A percentile compares a stretch with the other conserved stretches of the same genome.
These are phyloP conservation scores for Pinus taeda DNA, from an alignment of 75 land plant genomes.

Conservation along the genomic window DNA sequence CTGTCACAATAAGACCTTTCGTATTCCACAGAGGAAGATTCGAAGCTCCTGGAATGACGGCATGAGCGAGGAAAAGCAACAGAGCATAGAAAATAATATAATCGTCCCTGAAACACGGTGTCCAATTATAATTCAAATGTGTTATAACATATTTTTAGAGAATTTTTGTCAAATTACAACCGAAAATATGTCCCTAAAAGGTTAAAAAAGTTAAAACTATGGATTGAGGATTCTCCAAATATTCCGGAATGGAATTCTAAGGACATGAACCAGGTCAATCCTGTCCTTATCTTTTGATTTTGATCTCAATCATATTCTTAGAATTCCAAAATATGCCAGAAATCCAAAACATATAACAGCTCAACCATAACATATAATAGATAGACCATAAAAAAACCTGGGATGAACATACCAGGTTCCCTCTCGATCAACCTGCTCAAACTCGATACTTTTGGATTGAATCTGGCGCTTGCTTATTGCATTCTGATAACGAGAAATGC, in stretches of 20 bases:
- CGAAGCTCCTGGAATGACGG: conserved; percentile 1
- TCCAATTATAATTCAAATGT: too few relatives aligned
- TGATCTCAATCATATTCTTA: too few relatives aligned
- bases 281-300: too few relatives aligned
- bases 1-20: conserved; percentile 24
- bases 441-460: conserved; percentile 37
- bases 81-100: conserved; percentile 51
- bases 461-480: conserved; percentile 51
- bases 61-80: conserved; percentile 13
- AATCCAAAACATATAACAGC: too few relatives aligned
- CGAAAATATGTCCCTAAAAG: too few relatives aligned
- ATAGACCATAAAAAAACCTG: background rate
- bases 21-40: conserved; percentile 35
- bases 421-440: conserved; percentile 40
- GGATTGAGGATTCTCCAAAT: too few relatives aligned
- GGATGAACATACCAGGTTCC: conserved; percentile 4
- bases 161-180: too few relatives aligned
- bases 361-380: background rate
- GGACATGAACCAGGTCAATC: too few relatives aligned
- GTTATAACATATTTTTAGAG: too few relatives aligned
- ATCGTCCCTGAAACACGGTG: conserved; percentile 71
- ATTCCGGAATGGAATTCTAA: too few relatives aligned
- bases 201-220: too few relatives aligned
- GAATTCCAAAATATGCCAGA: too few relatives aligned
- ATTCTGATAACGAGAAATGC: conserved; percentile 49